Conservation (phyloP, 768 basidiomycete species). For the Russula griseocarnosa region DNA sequence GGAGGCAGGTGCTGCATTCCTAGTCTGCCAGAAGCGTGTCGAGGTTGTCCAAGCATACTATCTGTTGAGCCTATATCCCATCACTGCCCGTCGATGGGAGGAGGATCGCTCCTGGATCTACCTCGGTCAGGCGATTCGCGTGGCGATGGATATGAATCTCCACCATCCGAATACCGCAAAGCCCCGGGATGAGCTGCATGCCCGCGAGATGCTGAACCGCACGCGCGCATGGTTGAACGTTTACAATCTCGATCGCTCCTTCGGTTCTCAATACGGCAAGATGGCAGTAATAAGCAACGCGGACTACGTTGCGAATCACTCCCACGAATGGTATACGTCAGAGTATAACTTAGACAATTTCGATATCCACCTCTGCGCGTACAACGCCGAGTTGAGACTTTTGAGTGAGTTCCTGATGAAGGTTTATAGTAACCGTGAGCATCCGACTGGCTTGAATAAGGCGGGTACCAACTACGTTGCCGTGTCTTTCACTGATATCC, state of each 20-base stretch:
- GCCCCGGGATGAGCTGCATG: slow-evolving; percentile 75
- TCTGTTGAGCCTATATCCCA: slow-evolving; percentile 68
- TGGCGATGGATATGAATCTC: slow-evolving; percentile 86
- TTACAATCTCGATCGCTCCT: slow-evolving; percentile 87
- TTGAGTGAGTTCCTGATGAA: slow-evolving; percentile 52
- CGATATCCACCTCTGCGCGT: slow-evolving; percentile 76
- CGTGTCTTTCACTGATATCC: background rate
- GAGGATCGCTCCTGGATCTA: slow-evolving; percentile 89
- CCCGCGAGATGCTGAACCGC: slow-evolving; percentile 85
- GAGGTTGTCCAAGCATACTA: slow-evolving; percentile 85
- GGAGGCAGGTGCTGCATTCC: slow-evolving; percentile 71
- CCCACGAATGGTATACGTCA: slow-evolving; percentile 30
- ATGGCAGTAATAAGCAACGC: slow-evolving; percentile 70
- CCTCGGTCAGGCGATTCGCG: slow-evolving; percentile 81
- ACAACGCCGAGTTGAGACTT: slow-evolving; percentile 68
- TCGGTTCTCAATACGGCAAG: slow-evolving; percentile 88
- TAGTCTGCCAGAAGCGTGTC: slow-evolving; percentile 72
- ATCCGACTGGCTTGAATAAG: slow-evolving; percentile 75
- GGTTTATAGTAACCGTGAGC: slow-evolving; percentile 68
- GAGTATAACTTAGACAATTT: slow-evolving; percentile 58
- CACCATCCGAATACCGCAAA: slow-evolving; percentile 71
- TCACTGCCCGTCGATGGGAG: slow-evolving; percentile 76
- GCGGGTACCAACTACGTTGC: slow-evolving; percentile 34
- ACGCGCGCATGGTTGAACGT: slow-evolving; percentile 89
- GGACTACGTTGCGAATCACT: slow-evolving; percentile 73